Percentiles rank a stretch among this genome's conserved stretches.
These are phyloP conservation scores for Trichoderma gracile DNA, from an alignment of 2,329 filamentous ascomycete species.

Conservation along the genomic window DNA sequence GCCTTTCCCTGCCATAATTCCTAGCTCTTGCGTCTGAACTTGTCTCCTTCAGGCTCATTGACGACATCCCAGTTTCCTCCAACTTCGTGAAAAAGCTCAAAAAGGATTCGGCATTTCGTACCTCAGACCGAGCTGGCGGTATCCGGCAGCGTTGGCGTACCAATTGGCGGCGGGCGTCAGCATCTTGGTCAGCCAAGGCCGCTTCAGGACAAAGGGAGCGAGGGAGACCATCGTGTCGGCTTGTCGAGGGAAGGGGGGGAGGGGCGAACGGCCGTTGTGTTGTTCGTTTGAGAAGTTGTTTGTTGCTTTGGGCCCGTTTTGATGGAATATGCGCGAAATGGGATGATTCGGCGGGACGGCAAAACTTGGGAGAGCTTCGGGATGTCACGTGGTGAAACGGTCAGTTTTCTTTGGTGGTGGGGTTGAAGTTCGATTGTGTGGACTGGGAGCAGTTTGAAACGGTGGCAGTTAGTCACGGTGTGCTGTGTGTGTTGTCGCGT, in stretches of 20 bases:
- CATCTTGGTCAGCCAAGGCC: conserved; percentile 78
- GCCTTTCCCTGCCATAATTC: not conserved
- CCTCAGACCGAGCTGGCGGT: conserved; percentile 90
- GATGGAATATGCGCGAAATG: conserved; percentile 39
- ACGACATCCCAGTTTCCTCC: not conserved
- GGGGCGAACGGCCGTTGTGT: not conserved
- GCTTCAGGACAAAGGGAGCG: conserved; percentile 74
- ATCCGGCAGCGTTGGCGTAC: conserved; percentile 88
- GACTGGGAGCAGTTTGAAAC: not conserved
- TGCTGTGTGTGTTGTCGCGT: too few relatives aligned
- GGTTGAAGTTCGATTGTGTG: not conserved
- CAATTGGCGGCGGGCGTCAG: conserved; percentile 81
- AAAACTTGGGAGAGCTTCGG: conserved; percentile 38
- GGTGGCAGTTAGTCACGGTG: not conserved
- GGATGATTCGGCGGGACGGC: conserved; percentile 36
- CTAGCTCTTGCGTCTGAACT: not conserved
- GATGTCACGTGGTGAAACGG: conserved; percentile 38
- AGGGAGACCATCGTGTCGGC: conserved; percentile 42
- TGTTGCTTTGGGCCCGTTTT: not conserved
- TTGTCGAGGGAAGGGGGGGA: not conserved
- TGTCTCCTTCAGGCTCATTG: not conserved
- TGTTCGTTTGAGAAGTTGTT: not conserved
- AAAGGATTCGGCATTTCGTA: conserved; percentile 47
- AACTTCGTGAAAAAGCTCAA: not conserved
- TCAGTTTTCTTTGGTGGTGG: not conserved